Base-by-base conservation (phyloP, 2,329 filamentous ascomycete genomes). In the Chaetomiaceae sp. region DNA sequence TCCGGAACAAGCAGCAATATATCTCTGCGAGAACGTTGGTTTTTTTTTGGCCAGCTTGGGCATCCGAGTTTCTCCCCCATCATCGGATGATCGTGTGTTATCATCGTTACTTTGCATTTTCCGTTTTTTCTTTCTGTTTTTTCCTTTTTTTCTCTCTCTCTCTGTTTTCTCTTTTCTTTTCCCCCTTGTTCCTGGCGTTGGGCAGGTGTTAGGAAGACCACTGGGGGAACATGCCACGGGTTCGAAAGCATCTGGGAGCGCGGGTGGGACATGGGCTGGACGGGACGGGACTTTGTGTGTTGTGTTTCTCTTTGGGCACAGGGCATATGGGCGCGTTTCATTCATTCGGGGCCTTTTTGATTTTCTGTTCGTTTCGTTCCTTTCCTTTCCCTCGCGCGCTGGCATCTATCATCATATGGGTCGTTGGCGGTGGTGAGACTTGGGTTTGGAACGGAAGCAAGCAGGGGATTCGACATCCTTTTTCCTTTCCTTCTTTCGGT, bases 111-210 rank as follows among this genome's bases (percentile, higher is more conserved):
- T n/a, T n/a, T n/a, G n/a, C n/a, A n/a, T n/a, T n/a, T n/a, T n/a
- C n/a, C n/a, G 13, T 20, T 33, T 25, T 20, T 37, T 17, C 23
- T 20, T 23, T 33, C 19, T 19, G 25, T 39, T 33, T 17, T 33
- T 38, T 7, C 54, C 39, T 49, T 46, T 47, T 54, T 54, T 59
- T 61, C 45, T 35, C 47, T 55, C 50, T 47, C 47, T 44, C 55
- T 21, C 45, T n/a, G 21, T 38, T n/a, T 38, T 43, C 31, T 7
- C 4, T 3, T 40, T 17, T 30, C 16, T 27, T 23, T 37, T 31
- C 20, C 51, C n/a, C n/a, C n/a, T n/a, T 43, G 42, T 48, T 45
- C 40, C 25, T 40, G 50, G 50, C 31, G 37, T 58, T 47, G 12
- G 30, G 42, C 8, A 12, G 30, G 2, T 33, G 30, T 33, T 48